Base-by-base conservation (phyloP, 768 basidiomycete genomes). In the Lactarius sp. region DNA sequence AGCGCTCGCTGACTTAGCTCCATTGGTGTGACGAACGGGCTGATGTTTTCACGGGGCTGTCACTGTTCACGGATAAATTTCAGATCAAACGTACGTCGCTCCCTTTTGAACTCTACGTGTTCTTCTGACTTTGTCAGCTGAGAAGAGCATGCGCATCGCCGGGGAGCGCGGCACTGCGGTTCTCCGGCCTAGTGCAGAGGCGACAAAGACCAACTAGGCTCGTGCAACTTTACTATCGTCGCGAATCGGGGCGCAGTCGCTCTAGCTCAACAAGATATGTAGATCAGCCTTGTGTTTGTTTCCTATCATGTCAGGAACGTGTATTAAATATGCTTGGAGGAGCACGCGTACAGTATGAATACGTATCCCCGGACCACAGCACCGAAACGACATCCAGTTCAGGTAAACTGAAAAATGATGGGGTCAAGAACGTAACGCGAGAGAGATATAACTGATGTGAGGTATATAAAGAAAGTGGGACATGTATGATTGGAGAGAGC, bases 111-210 rank as follows among this genome's bases (percentile, higher is more conserved):
- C 6, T 22, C 46, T 13, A 49, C 6, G 3, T 27, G 10, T 27
- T 9, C n/a, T 20, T 46, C n/a, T 46, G n/a, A 2, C 6, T n/a
- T 27, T 49, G 22, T 0, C 74, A 75, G 0, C 76, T 88, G 4
- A 85, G 79, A 3, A 78, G 68, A 79, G 81, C 18, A 77, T 87
- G 5, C 74, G 75, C 36, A 68, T 76, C 34, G 86, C 85, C 1
- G 86, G 86, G 2, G 73, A 72, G 16, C 72, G 86, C 1, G 86
- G 86, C 0, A 80, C 82, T 0, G 71, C 78, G 0, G 73, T 67
- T 2, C 74, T 90, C 10, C 80, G 83, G 0, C 41, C 79, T 16
- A 71, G 71, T 14, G 79, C 79, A 0, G 71, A 75, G 2, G 80
- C 84, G 2, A 74, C 72, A 16, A 77, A 78, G 68, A 71, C 66